Evolutionary conservation across 345 rosid species (phyloP), one percentile per base, ranked within the genome.

Genomic region (Dimocarpus longan): DNA sequence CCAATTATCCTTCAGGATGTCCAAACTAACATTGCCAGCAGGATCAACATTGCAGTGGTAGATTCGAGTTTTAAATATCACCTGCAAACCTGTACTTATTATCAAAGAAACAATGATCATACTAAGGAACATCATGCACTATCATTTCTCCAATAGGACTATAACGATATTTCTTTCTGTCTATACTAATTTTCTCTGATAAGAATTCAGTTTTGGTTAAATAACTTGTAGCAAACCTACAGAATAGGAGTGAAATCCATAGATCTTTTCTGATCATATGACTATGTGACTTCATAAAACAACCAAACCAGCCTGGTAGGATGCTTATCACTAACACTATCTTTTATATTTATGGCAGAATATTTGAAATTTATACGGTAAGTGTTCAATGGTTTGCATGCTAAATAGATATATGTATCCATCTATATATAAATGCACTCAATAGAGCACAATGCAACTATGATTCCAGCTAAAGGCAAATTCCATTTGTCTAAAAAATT

Each of bases 11-110:
- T 90, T 89, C 81, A 95, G 84, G 78, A 95, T 95, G 19, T 89
- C 92, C 84, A 95, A 82, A 72, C 86, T 84, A 43, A 95, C 86
- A 46, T 89, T 91, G 75, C 99, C 98, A 0, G 86, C 75, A 46
- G 89, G 80, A 85, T 93, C 99, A 16, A 95, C 96, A 57, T 93
- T 95, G 83, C 98, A 95, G 71, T 93, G 99, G 79, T 89, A 95
- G 73, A 93, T 95, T 22, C 97, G 91, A 54, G 99, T 95, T 87
- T 84, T 92, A 87, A 92, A 95, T 64, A 83, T 86, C 44, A 91
- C 93, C 99, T 95, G 86, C 78, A 85, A 70, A 85, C 52, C 64
- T 24, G 24, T 77, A 64, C 74, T 28, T 15, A 63, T 68, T 56
- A 76, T 66, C 46, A 60, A 73, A 43, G 50, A 40, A 65, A 50